Evolutionary conservation across 805 yeast genomes (phyloP), one percentile per base, ranked within the genome.

Genomic region (Cyberlindnera nakhonratchasimensis): DNA sequence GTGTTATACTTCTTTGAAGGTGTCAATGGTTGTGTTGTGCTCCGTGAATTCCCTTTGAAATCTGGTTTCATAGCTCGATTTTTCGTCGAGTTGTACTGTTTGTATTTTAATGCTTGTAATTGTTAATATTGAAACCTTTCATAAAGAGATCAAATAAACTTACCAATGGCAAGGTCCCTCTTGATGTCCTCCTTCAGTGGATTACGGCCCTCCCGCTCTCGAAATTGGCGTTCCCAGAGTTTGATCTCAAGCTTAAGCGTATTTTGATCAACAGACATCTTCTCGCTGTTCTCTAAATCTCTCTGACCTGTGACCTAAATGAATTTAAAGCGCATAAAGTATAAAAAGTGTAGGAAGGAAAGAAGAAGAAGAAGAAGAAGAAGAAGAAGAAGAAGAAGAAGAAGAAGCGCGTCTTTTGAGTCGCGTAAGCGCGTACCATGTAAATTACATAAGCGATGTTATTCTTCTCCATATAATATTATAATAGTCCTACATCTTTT

Each of bases 211-310:
- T 67, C 48, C 17, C 55, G 46, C 13, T 53, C 49, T 14, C 58
- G 52, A 50, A 76, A 80, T 2, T 52, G 49, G 33, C 71, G 67
- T 47, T 80, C 85, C 84, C 85, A 80, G 9, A 57, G 55, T 50
- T 80, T 80, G 40, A 79, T 64, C 42, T 70, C 71, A 7, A 60
- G 48, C 47, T 72, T 73, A 25, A 77, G 32, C 7, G 29, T 8
- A 24, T 30, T 34, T 22, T 34, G 42, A n/a, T 37, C 46, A 11
- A 33, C 12, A 6, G 34, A 29, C 58, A 58, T 40, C 7, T 24
- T 5, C n/a, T 18, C 32, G 7, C 5, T 29, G 12, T 14, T 6
- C 20, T 29, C 7, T 29, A 6, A 6, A 6, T 26, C 13, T 26
- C n/a, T n/a, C n/a, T n/a, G n/a, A n/a, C n/a, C n/a, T n/a, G n/a